Evolutionary conservation across 345 rosid genomes (phyloP), one percentile per base, ranked within the genome.

Genomic region (Boechera divaricarpa): DNA sequence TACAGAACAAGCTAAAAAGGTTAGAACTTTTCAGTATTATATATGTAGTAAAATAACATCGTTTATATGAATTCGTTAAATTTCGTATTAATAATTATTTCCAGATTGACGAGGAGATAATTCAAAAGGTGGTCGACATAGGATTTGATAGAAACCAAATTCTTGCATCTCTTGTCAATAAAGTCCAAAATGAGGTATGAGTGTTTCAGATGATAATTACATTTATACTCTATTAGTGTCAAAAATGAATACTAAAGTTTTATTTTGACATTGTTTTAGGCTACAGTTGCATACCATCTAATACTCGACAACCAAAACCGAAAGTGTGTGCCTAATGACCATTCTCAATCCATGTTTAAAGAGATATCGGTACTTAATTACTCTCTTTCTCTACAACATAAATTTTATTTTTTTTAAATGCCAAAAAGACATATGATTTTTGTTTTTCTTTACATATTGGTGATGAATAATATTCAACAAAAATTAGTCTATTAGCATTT

Each of bases 81-180:
- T 38, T 36, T 12, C 12, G 4, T 18, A 15, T 29, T 42, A 42
- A 42, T 42, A 42, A 5, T n/a, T 52, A 5, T 75, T 72, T 75
- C 70, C 89, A 94, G 98, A 86, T 92, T 75, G 87, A 94, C 59
- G 93, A 89, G 67, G 90, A 90, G 59, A 86, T 94, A 59, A 81
- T 94, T 75, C 87, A 85, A 79, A 85, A 86, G 72, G 87, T 84
- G 45, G 84, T 91, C 41, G 75, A 76, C 55, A 82, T 83, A 86
- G 97, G 97, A 66, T 92, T 89, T 78, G 86, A 86, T 73, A 78
- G 85, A 72, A 85, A 74, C 80, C 87, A 82, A n/a, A 69, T 89
- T 49, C 44, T 84, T 55, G 91, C 86, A 54, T 90, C 92, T 64
- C 92, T 94, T 81, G 79, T 76, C 51, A 85, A 81, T 60, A 87